Evolutionary conservation across 2,329 filamentous ascomycete genomes (phyloP).

Genomic region (Metarhizium sp.): DNA sequence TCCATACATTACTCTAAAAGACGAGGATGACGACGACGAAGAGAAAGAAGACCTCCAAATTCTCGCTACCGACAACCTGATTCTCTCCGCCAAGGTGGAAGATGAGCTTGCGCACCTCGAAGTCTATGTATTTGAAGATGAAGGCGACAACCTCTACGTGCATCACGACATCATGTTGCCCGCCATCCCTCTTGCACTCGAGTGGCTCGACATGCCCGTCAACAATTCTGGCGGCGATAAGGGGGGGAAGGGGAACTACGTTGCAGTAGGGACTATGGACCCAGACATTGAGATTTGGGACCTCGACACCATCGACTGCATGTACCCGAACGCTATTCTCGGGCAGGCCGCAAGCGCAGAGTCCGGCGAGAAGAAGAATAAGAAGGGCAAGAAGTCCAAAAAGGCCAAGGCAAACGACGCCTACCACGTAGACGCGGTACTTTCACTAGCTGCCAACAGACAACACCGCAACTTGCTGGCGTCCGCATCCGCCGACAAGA

Average conservation of each 20-base stretch:
- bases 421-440: slow-evolving; percentile 89
- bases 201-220: slow-evolving; percentile 93
- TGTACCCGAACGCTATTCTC: slow-evolving; percentile 95
- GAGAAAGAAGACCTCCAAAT: slow-evolving; percentile 93
- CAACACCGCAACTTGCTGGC: slow-evolving; percentile 91
- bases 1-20: slow-evolving; percentile 86
- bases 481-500: slow-evolving; percentile 92
- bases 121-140: slow-evolving; percentile 95
- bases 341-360: slow-evolving; percentile 57
- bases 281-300: slow-evolving; percentile 99
- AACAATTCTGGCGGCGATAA: slow-evolving; percentile 55
- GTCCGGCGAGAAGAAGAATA: slow-evolving; percentile 52
- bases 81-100: slow-evolving; percentile 88
- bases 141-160: slow-evolving; percentile 92
- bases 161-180: slow-evolving; percentile 99
- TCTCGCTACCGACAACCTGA: slow-evolving; percentile 81
- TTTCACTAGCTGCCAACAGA: slow-evolving; percentile 85
- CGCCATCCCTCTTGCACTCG: slow-evolving; percentile 86
- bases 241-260: slow-evolving; percentile 74
- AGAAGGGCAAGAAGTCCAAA: slow-evolving; percentile 70
- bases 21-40: slow-evolving; percentile 68
- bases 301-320: slow-evolving; percentile 88
- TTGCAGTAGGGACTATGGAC: slow-evolving; percentile 93
- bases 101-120: slow-evolving; percentile 95
- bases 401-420: slow-evolving; percentile 79